phyloP scores from a whole-genome alignment of 495 filamentous ascomycete genomes.

The Podospora didyma region DNA sequence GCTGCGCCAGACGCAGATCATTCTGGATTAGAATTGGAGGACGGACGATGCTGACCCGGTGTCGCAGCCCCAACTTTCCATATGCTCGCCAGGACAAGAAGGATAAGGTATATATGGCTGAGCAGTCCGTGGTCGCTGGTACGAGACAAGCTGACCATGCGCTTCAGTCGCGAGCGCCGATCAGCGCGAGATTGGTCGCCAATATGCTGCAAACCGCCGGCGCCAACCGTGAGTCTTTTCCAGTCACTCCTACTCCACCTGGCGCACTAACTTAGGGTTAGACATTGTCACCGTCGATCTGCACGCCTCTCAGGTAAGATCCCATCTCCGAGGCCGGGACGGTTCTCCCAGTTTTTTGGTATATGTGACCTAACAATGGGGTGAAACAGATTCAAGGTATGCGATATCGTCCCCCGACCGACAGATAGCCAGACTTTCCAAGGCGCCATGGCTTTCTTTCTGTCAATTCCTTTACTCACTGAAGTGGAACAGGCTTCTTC shows the following conservation, averaged over 20 bases:
- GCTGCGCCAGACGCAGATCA: no score
- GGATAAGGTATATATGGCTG: conserved; percentile 57
- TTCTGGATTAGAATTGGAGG: no score
- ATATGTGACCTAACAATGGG: no score
- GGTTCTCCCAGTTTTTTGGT: no score
- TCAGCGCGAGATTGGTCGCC: conserved; percentile 88
- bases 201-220: conserved; percentile 98
- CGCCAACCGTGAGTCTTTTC: conserved; percentile 55
- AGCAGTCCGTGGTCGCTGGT: not conserved
- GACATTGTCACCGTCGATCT: conserved; percentile 89
- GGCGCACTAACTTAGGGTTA: conserved; percentile 58
- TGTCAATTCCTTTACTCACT: not conserved
- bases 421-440: not conserved
- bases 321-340: not conserved
- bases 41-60: conserved; percentile 60
- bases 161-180: conserved; percentile 60
- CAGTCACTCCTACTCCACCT: not conserved
- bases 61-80: conserved; percentile 92
- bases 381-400: conserved; percentile 19
- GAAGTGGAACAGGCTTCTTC: conserved; percentile 76
- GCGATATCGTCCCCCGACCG: no score
- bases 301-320: conserved; percentile 58
- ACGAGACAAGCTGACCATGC: not conserved
- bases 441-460: not conserved
- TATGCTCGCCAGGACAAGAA: conserved; percentile 99